Percentiles rank a stretch among this genome's conserved stretches.
Conservation (phyloP, 1,284 basidiomycete species). For the Volvariella volvacea region DNA sequence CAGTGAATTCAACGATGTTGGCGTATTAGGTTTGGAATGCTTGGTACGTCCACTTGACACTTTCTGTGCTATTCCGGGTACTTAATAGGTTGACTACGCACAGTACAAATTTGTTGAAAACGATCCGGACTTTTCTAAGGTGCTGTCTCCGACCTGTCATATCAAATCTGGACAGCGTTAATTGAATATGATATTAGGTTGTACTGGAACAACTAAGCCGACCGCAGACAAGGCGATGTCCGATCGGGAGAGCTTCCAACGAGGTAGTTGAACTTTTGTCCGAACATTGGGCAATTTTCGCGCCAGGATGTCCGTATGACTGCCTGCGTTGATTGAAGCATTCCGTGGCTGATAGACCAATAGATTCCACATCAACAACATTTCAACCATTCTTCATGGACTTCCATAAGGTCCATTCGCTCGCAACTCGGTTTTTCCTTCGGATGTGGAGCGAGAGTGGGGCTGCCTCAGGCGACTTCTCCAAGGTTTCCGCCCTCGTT, state of each 20-base stretch:
- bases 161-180: constrained; percentile 2
- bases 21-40: constrained; percentile 83
- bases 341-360: background rate
- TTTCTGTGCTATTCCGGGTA: no score
- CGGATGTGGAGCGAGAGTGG: constrained; percentile 95
- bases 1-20: constrained; percentile 80
- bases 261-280: constrained; percentile 83
- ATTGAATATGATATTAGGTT: constrained; percentile 36
- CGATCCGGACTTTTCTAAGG: constrained; percentile 81
- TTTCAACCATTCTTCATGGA: constrained; percentile 91
- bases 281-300: constrained; percentile 83
- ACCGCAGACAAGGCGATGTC: constrained; percentile 74
- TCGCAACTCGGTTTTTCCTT: constrained; percentile 85
- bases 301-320: constrained; percentile 57
- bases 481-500: constrained; percentile 75
- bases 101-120: constrained; percentile 66
- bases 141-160: constrained; percentile 19
- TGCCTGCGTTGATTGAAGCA: background rate
- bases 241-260: constrained; percentile 81
- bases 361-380: constrained; percentile 75
- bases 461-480: constrained; percentile 75
- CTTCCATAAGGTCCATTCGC: constrained; percentile 76
- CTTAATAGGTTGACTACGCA: no score
- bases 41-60: constrained; percentile 42
- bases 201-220: constrained; percentile 83